A percentile compares a stretch with the other conserved stretches of the same genome.
These are phyloP conservation scores for Fusarium sp. DNA, from an alignment of 2,329 filamentous ascomycete genomes.

Conservation along the genomic window DNA sequence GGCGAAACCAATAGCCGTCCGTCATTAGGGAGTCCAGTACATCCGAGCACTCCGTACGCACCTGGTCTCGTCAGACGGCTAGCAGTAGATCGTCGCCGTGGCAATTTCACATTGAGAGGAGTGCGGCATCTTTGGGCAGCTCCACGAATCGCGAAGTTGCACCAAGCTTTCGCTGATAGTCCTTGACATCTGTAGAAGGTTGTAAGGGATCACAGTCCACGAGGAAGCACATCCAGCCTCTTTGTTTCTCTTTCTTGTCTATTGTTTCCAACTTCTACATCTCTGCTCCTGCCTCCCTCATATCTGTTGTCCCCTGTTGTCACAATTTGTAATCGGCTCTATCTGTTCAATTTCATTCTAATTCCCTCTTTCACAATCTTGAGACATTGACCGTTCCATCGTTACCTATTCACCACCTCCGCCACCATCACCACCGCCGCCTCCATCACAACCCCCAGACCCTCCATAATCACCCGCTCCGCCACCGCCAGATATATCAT, in stretches of 20 bases:
- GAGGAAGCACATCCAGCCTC: not conserved
- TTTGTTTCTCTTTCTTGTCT: not conserved
- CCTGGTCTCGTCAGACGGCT: not conserved
- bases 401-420: not conserved
- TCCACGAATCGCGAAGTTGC: accelerated
- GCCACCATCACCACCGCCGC: not conserved
- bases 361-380: not conserved
- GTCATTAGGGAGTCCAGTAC: not conserved
- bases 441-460: not conserved
- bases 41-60: too few relatives aligned
- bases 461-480: not conserved
- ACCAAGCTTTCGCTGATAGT: not conserved
- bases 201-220: not conserved
- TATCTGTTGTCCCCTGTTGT: not conserved
- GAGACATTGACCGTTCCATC: accelerated
- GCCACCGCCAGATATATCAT: not conserved
- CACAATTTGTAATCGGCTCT: not conserved
- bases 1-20: not conserved
- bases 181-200: too few relatives aligned
- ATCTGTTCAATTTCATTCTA: not conserved
- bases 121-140: not conserved
- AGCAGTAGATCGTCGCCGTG: not conserved
- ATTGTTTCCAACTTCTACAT: not conserved
- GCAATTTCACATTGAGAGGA: not conserved
- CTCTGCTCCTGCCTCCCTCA: not conserved